phyloP scores from a whole-genome alignment of 2,329 filamentous ascomycete genomes.

The Fusarium coicis region DNA sequence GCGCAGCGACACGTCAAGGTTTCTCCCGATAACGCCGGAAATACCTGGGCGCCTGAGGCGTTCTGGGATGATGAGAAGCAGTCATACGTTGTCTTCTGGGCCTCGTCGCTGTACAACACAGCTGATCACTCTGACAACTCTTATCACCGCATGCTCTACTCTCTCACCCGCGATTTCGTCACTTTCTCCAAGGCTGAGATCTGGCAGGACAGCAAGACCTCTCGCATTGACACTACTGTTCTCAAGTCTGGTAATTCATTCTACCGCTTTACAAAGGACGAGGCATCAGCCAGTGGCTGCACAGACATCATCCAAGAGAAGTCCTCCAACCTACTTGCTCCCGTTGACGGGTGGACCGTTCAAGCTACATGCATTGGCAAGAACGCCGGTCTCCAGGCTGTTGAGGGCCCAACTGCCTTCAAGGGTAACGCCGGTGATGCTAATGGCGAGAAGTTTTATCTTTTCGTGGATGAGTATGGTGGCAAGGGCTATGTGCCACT shows the following conservation, averaged over 20 bases:
- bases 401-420: slow-evolving; percentile 65
- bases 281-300: slow-evolving; percentile 62
- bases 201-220: slow-evolving; percentile 63
- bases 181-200: slow-evolving; percentile 59
- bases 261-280: slow-evolving; percentile 67
- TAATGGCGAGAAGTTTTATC: slow-evolving; percentile 64
- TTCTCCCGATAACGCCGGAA: slow-evolving; percentile 60
- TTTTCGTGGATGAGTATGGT: slow-evolving; percentile 65
- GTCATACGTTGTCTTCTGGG: slow-evolving; percentile 60
- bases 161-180: slow-evolving; percentile 61
- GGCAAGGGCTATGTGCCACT: slow-evolving; percentile 64
- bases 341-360: slow-evolving; percentile 55
- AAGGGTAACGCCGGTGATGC: slow-evolving; percentile 60
- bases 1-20: slow-evolving; percentile 61
- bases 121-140: slow-evolving; percentile 53
- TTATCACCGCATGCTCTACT: slow-evolving; percentile 65
- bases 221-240: slow-evolving; percentile 64
- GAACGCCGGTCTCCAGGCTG: slow-evolving; percentile 58
- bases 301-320: slow-evolving; percentile 65
- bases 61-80: slow-evolving; percentile 58
- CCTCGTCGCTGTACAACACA: slow-evolving; percentile 57
- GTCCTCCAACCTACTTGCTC: slow-evolving; percentile 54
- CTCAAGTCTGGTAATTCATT: slow-evolving; percentile 55
- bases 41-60: slow-evolving; percentile 65
- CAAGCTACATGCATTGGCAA: slow-evolving; percentile 61